These are phyloP conservation scores for Diaporthe ampelina DNA, from an alignment of 2,329 filamentous ascomycete species.

Conservation along the genomic window DNA sequence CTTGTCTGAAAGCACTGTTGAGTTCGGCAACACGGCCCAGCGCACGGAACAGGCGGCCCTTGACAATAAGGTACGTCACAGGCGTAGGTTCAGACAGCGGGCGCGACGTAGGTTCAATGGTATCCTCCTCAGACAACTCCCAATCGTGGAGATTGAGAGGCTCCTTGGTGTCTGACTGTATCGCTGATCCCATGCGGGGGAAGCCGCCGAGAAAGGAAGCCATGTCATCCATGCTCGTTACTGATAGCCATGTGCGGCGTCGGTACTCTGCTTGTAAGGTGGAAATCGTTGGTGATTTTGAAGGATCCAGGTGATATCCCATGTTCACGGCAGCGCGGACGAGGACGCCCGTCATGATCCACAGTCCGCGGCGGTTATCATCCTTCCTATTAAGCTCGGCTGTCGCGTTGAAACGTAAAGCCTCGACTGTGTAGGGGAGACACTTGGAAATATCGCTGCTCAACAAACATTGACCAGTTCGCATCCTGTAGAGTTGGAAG, in stretches of 20 bases:
- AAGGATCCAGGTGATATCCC: constrained; percentile 66
- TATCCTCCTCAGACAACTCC: constrained; percentile 64
- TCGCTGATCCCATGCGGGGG: constrained; percentile 61
- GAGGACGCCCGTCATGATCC: constrained; percentile 64
- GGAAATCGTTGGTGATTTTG: constrained; percentile 51
- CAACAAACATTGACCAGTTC: constrained; percentile 67
- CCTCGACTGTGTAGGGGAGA: constrained; percentile 65
- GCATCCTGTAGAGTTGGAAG: constrained; percentile 61
- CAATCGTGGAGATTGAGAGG: constrained; percentile 68
- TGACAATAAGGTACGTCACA: constrained; percentile 65
- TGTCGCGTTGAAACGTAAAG: constrained; percentile 64
- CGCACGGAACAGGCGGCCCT: constrained; percentile 62
- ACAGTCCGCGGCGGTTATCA: constrained; percentile 64
- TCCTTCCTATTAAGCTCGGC: constrained; percentile 65
- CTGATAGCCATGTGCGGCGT: constrained; percentile 55
- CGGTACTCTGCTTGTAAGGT: constrained; percentile 63
- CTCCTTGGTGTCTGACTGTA: constrained; percentile 62
- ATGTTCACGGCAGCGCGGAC: constrained; percentile 68
- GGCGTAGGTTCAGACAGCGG: constrained; percentile 64
- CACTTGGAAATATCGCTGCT: constrained; percentile 66
- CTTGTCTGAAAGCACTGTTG: constrained; percentile 36
- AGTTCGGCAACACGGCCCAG: constrained; percentile 63
- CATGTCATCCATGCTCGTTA: constrained; percentile 64
- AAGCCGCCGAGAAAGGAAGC: constrained; percentile 67
- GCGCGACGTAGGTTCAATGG: constrained; percentile 60